A percentile compares a stretch with the other conserved stretches of the same genome.
Conservation (phyloP, 2,329 filamentous ascomycete genomes). For the Domatiomyces globalis region DNA sequence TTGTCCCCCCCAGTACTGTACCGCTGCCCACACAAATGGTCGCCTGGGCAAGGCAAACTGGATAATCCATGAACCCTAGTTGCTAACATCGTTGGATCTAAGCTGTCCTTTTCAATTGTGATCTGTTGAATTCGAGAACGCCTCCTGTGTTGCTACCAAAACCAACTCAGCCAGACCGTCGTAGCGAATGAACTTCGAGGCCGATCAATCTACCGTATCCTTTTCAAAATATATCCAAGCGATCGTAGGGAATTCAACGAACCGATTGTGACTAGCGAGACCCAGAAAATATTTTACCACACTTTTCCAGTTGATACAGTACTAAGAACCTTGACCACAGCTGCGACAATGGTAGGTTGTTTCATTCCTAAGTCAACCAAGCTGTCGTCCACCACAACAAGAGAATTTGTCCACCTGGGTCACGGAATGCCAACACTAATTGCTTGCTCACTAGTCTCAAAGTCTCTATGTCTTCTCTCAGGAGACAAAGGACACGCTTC, state of each 20-base stretch:
- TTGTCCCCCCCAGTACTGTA: neutral
- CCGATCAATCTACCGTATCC: too few relatives aligned
- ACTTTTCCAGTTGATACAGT: too few relatives aligned
- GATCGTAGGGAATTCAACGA: neutral
- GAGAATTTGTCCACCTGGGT: neutral
- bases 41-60: neutral
- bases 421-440: neutral
- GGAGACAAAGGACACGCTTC: constrained; percentile 76
- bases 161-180: too few relatives aligned
- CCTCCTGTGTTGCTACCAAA: neutral
- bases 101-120: neutral
- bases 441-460: neutral
- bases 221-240: too few relatives aligned
- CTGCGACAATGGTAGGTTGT: neutral
- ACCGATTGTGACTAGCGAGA: neutral
- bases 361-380: neutral
- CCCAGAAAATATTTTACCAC: neutral
- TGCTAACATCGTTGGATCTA: neutral
- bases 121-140: too few relatives aligned
- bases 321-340: neutral
- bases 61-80: neutral
- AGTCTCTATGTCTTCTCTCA: constrained; percentile 84
- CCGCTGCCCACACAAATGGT: neutral
- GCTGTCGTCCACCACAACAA: neutral
- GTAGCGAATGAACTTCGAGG: too few relatives aligned